Conservation (phyloP, 257 asterid genomes). For the Solanum megistacrolobum region DNA sequence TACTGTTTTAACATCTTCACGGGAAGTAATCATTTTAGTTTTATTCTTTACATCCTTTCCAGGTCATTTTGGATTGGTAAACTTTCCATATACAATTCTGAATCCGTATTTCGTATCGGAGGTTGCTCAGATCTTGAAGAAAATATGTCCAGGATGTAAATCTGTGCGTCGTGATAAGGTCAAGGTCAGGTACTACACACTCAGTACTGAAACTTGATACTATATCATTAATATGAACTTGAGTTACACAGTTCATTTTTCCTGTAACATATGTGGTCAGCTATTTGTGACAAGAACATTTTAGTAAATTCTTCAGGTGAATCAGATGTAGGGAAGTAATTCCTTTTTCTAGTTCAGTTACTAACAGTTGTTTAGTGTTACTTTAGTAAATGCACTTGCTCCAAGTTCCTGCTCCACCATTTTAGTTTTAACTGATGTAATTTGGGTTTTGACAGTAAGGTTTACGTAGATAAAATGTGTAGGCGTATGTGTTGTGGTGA, state of each 20-base stretch:
- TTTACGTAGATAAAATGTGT: neutral
- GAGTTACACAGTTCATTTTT: neutral
- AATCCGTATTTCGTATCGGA: constrained; percentile 76
- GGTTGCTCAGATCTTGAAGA: constrained; percentile 62
- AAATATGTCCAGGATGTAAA: constrained; percentile 89
- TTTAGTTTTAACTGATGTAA: neutral
- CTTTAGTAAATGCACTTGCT: neutral
- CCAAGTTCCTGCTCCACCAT: neutral
- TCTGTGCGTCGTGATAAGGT: constrained; percentile 29
- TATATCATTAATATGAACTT: neutral
- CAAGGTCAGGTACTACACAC: constrained; percentile 59
- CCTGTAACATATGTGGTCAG: neutral
- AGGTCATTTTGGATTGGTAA: constrained; percentile 92
- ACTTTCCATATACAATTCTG: constrained; percentile 58
- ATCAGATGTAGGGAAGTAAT: neutral
- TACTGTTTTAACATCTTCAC: neutral
- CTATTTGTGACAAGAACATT: neutral
- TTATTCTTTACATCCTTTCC: constrained; percentile 22
- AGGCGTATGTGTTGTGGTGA: neutral
- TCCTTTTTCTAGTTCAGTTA: neutral
- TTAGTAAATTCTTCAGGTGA: neutral
- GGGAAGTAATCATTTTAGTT: neutral
- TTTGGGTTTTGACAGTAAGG: neutral
- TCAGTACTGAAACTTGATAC: constrained; percentile 14
- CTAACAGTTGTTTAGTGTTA: neutral